phyloP scores from a whole-genome alignment of 345 rosid species.

The Dimocarpus longan region DNA sequence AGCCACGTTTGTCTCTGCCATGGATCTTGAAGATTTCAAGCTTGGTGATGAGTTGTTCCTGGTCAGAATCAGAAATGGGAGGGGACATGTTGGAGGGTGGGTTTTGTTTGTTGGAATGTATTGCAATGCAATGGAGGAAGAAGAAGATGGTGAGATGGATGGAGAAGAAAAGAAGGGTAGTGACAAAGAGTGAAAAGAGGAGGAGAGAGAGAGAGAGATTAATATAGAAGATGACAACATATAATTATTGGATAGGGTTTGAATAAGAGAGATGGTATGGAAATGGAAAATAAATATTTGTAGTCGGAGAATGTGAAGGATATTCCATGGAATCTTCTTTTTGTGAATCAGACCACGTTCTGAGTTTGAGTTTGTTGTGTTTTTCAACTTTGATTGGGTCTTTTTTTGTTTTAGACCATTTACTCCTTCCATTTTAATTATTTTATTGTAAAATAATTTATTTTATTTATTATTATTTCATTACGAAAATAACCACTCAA shows the following conservation, averaged over 20 bases:
- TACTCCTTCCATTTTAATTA: not conserved
- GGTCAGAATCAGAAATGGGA: conserved; percentile 43
- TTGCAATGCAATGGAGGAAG: not conserved
- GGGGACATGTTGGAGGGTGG: not conserved
- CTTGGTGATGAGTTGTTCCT: conserved; percentile 48
- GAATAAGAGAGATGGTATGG: too few relatives aligned
- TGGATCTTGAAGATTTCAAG: conserved; percentile 69
- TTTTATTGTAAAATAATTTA: too few relatives aligned
- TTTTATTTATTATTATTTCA: too few relatives aligned
- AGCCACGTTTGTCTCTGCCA: conserved; percentile 74
- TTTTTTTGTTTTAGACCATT: not conserved
- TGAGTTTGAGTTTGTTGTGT: not conserved
- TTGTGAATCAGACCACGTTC: conserved; percentile 9
- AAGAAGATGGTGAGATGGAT: not conserved
- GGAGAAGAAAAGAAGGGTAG: too few relatives aligned
- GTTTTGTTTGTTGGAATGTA: not conserved
- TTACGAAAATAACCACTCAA: too few relatives aligned
- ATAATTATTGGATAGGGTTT: conserved; percentile 15
- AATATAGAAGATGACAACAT: conserved; percentile 1
- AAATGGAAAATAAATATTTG: not conserved
- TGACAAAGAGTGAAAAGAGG: not conserved
- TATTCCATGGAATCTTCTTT: conserved; percentile 25
- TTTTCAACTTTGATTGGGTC: not conserved
- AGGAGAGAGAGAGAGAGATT: not conserved
- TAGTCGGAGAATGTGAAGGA: not conserved